Evolutionary conservation across 345 rosid genomes (phyloP), one percentile per base, ranked within the genome.

Genomic region (Salix arbutifolia): DNA sequence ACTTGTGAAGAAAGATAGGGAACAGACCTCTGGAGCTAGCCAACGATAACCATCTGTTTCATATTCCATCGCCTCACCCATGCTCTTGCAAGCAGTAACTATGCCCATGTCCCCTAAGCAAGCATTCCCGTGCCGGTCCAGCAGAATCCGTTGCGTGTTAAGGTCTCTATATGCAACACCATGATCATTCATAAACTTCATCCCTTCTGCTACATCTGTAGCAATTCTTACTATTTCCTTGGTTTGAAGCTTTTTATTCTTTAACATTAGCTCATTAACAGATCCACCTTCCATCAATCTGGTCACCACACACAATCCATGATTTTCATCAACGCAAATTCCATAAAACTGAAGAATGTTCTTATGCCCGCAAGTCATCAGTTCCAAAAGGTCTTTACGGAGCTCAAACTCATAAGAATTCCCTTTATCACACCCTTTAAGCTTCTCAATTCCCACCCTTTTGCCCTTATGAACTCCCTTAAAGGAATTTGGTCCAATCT

Each of bases 11-110:
- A n/a, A n/a, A n/a, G 38, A 73, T 26, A 85, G 76, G 77, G 68
- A 23, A 88, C 93, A 65, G 33, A 91, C 97, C 99, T 95, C 99
- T 8, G 97, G 99, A 82, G 97, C 97, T 77, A 93, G 91, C 99
- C 99, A 95, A 8, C 97, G 90, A 81, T 95, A 95, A 53, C 97
- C 99, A 87, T 95, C 99, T 12, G 97, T 95, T 87, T 95, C 99
- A 65, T 95, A 95, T 80, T 95, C 97, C 91, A 85, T 80, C 1
- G 92, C 91, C 80, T 95, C 97, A 6, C 94, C 92, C 71, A 82
- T 83, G 84, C 86, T 90, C 87, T 95, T 91, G 88, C 99, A 93
- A 83, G 97, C 94, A 42, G 94, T 78, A 74, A 93, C 89, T 74
- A 93, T 82, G 64, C 98, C 98, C 89, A 91, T 90, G 84, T 95